Evolutionary conservation across 257 asterid species (phyloP), one percentile per base, ranked within the genome.

Genomic region (Solanum phureja): DNA sequence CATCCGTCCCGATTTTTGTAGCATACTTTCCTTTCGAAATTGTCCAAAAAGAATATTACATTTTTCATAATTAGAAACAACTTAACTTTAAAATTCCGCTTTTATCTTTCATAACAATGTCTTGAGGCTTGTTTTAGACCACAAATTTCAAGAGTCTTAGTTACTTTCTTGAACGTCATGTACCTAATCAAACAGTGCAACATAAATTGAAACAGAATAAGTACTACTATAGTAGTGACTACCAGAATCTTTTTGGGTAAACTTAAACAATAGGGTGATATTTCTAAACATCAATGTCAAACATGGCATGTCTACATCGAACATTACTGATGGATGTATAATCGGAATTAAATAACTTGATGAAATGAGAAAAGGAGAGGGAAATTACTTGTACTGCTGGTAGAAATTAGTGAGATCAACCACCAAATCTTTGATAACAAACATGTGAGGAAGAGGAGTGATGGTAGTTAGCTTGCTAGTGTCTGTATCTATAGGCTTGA

Each of bases 401-500:
- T 94, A 95, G 93, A 95, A 94, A 87, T 94, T 90, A 90, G 98
- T 91, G 89, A 95, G 90, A 86, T 95, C 98, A 7, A 92, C 98
- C 7, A 94, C 98, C 84, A 94, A 94, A 89, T 95, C 96, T 85
- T 94, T 95, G 94, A 95, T 93, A 66, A 93, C 98, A 72, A 89
- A 94, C 98, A 94, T 94, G 88, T 95, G 96, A 4, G 98, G 98
- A 74, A 95, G 91, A 60, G 96, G 97, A 29, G 98, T 94, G n/a
- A 95, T 93, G 10, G 83, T 85, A 10, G 95, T 92, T 42, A 97
- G 69, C n/a, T 21, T 83, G 44, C 35, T 88, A 2, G 94, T 91
- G 83, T 95, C 87, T 0, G 92, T 77, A 60, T 93, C 93, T 5
- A 95, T 94, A 13, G 98, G 98, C 87, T 93, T 94, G 37, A 92